phyloP scores from a whole-genome alignment of 805 yeast species.

The Hemisphaericaspora nanyangensis region DNA sequence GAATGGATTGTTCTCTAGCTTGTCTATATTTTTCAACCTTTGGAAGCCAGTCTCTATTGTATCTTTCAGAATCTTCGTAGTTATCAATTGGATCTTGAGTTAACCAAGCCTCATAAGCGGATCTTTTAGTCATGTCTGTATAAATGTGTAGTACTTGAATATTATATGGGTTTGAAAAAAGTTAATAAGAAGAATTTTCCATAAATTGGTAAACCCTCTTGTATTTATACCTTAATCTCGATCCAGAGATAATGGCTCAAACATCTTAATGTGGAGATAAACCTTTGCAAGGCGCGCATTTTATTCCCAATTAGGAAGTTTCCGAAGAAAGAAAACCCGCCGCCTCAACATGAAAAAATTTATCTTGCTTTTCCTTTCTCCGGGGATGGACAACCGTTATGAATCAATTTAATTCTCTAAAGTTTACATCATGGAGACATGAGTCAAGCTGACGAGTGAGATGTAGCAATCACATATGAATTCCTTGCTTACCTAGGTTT shows the following conservation, averaged over 20 bases:
- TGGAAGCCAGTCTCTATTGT: constrained; percentile 40
- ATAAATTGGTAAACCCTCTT: background rate
- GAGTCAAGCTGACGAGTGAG: too few species aligned
- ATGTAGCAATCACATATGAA: too few species aligned
- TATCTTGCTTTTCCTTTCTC: too few species aligned
- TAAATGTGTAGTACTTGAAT: background rate
- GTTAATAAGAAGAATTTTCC: background rate
- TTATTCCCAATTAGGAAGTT: background rate
- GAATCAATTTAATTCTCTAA: too few species aligned
- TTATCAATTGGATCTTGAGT: constrained; percentile 26
- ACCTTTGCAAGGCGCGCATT: background rate
- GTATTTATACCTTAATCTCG: too few species aligned
- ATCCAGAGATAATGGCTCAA: background rate
- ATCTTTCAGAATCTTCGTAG: constrained; percentile 42
- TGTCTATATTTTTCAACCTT: constrained; percentile 39
- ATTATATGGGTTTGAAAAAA: too few species aligned
- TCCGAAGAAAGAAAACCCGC: too few species aligned
- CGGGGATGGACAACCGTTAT: too few species aligned
- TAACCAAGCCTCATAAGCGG: constrained; percentile 21
- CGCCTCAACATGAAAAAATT: too few species aligned
- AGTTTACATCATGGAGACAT: too few species aligned
- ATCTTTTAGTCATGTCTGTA: constrained; percentile 2
- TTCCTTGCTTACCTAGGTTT: too few species aligned
- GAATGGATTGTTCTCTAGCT: constrained; percentile 25
- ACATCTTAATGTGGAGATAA: background rate